Percentiles rank a stretch among this genome's conserved stretches.
Conservation (phyloP, 768 basidiomycete genomes). For the Kwoniella newhampshirensis region DNA sequence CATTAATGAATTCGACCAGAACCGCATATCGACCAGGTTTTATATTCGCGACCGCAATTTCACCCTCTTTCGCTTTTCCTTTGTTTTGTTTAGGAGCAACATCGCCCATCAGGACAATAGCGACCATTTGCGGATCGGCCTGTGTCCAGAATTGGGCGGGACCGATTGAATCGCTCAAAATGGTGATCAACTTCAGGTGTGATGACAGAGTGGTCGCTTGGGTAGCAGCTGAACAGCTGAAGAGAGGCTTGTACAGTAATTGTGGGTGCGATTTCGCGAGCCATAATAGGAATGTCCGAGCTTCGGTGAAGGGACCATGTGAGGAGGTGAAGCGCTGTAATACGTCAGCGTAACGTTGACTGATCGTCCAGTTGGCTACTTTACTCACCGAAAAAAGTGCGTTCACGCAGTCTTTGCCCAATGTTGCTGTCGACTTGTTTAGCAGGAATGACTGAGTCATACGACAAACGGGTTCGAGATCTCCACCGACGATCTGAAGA, state of each 20-base stretch:
- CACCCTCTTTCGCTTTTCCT: conserved; percentile 33
- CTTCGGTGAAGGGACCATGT: background rate
- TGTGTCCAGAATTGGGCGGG: conserved; percentile 30
- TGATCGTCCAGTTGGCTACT: background rate
- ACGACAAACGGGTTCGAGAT: conserved; percentile 4
- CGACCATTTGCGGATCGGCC: conserved; percentile 43
- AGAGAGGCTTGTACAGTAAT: conserved; percentile 41
- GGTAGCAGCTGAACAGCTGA: conserved; percentile 35
- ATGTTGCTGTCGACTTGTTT: background rate
- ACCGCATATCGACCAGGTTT: conserved; percentile 42
- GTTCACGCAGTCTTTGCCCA: conserved; percentile 9
- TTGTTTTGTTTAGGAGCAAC: conserved; percentile 23
- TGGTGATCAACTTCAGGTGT: conserved; percentile 20
- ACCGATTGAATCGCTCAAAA: conserved; percentile 18
- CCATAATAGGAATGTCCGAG: conserved; percentile 23
- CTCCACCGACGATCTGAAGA: conserved; percentile 4
- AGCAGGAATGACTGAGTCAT: conserved; percentile 19
- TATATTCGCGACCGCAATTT: conserved; percentile 15
- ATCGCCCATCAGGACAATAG: conserved; percentile 41
- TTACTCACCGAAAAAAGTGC: conserved; percentile 22
- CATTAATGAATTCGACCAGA: conserved; percentile 27
- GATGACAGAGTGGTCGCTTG: conserved; percentile 2
- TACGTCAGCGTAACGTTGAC: background rate
- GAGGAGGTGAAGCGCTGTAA: conserved; percentile 20
- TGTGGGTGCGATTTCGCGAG: conserved; percentile 32